Percentiles rank a stretch among this genome's conserved stretches.
These are phyloP conservation scores for Ilyonectria sp. DNA, from an alignment of 2,329 filamentous ascomycete genomes.

Conservation along the genomic window DNA sequence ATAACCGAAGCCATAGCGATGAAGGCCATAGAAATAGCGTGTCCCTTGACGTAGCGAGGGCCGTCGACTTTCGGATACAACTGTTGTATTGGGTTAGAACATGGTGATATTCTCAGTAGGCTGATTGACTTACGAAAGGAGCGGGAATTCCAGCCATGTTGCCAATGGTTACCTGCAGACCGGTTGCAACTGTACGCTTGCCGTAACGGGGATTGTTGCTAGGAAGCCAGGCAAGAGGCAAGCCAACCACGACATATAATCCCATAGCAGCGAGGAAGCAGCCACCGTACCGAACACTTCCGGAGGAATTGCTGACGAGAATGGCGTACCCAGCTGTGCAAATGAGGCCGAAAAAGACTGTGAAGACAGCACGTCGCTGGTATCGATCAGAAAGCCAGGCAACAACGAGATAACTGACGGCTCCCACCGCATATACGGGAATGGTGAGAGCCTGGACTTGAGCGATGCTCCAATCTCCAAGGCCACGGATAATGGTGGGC, in stretches of 20 bases:
- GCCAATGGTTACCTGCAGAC: too few relatives aligned
- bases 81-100: too few relatives aligned
- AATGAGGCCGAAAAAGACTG: slow-evolving; percentile 66
- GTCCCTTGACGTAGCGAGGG: too few relatives aligned
- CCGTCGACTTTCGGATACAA: too few relatives aligned
- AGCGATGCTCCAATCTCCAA: slow-evolving; percentile 74
- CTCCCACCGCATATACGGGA: not conserved
- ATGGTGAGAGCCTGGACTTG: slow-evolving; percentile 84
- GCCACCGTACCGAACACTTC: slow-evolving; percentile 77
- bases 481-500: slow-evolving; percentile 81
- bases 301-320: slow-evolving; percentile 70
- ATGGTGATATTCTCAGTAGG: too few relatives aligned
- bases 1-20: too few relatives aligned
- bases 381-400: slow-evolving; percentile 54
- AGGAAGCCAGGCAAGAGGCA: slow-evolving; percentile 66
- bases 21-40: too few relatives aligned
- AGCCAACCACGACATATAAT: slow-evolving; percentile 73
- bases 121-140: too few relatives aligned
- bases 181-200: too few relatives aligned
- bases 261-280: slow-evolving; percentile 84
- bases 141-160: too few relatives aligned
- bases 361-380: slow-evolving; percentile 71
- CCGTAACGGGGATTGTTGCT: too few relatives aligned
- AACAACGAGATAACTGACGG: slow-evolving; percentile 80
- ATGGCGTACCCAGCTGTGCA: slow-evolving; percentile 80